These are phyloP conservation scores for Uromyces viciae-fabae DNA, from an alignment of 1,284 basidiomycete species.

Conservation along the genomic window DNA sequence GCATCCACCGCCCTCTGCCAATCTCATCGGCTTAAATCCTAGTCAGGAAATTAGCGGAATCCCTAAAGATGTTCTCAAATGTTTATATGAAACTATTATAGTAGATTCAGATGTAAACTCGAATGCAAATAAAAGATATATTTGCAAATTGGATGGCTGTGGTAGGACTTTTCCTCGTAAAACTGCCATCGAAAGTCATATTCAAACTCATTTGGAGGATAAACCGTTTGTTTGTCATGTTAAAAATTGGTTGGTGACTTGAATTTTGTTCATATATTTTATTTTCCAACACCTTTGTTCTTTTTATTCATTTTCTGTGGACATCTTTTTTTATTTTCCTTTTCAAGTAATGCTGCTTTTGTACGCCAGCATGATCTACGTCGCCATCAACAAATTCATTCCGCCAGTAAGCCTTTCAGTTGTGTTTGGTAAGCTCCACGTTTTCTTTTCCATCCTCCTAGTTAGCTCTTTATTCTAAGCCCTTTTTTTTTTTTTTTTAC, in stretches of 20 bases:
- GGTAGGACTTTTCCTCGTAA: constrained; percentile 57
- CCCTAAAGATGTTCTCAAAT: constrained; percentile 18
- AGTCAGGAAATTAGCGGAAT: not conserved
- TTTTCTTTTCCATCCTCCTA: not conserved
- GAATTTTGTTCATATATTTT: too few relatives aligned
- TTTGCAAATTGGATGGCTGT: constrained; percentile 57
- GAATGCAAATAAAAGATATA: constrained; percentile 50
- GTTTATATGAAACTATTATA: not conserved
- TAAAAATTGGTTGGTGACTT: constrained; percentile 56
- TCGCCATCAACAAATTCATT: constrained; percentile 58
- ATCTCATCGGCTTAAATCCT: not conserved
- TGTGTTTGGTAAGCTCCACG: constrained; percentile 53
- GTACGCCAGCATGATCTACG: constrained; percentile 58
- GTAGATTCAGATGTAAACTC: not conserved
- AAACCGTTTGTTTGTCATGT: constrained; percentile 58
- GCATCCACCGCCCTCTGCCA: constrained; percentile 15
- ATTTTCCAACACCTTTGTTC: not conserved
- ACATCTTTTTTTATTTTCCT: not conserved
- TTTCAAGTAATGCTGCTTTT: constrained; percentile 55
- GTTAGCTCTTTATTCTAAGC: not conserved
- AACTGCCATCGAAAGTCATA: constrained; percentile 58
- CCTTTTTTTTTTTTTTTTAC: not conserved
- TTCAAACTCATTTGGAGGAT: constrained; percentile 59
- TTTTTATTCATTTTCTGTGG: not conserved
- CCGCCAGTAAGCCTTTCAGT: constrained; percentile 56